Evolutionary conservation across 2,329 filamentous ascomycete species (phyloP).

Genomic region (Rosellinia necatrix): DNA sequence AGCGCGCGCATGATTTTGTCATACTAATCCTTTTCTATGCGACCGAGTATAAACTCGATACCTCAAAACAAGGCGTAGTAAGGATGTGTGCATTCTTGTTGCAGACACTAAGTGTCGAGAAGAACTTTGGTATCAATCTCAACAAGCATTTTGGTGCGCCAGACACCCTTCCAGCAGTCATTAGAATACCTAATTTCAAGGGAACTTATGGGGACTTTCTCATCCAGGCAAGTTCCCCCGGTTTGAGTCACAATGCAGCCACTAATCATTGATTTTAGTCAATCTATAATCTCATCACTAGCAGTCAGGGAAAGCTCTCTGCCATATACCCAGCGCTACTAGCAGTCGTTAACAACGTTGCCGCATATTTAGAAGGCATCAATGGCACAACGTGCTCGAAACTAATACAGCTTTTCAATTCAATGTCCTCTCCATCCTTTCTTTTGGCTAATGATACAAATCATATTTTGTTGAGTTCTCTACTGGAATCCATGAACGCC

Average conservation of each 20-base stretch:
- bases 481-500: constrained; percentile 87
- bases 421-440: constrained; percentile 93
- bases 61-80: constrained; percentile 87
- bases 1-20: constrained; percentile 89
- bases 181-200: constrained; percentile 81
- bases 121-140: constrained; percentile 85
- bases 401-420: constrained; percentile 83
- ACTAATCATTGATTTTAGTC: constrained; percentile 58
- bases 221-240: constrained; percentile 68
- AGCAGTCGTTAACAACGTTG: constrained; percentile 91
- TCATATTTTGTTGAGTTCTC: constrained; percentile 75
- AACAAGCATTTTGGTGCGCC: constrained; percentile 89
- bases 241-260: constrained; percentile 31
- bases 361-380: constrained; percentile 79
- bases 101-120: constrained; percentile 92
- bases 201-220: constrained; percentile 94
- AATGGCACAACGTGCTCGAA: constrained; percentile 77
- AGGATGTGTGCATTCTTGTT: constrained; percentile 97
- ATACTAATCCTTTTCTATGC: constrained; percentile 91
- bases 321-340: constrained; percentile 91
- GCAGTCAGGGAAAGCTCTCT: constrained; percentile 85
- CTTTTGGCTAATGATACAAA: constrained; percentile 91
- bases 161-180: constrained; percentile 80
- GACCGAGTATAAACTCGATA: constrained; percentile 83
- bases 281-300: constrained; percentile 88